Conservation (phyloP, 805 yeast species). For the Saccharomycopsis fibuligera region DNA sequence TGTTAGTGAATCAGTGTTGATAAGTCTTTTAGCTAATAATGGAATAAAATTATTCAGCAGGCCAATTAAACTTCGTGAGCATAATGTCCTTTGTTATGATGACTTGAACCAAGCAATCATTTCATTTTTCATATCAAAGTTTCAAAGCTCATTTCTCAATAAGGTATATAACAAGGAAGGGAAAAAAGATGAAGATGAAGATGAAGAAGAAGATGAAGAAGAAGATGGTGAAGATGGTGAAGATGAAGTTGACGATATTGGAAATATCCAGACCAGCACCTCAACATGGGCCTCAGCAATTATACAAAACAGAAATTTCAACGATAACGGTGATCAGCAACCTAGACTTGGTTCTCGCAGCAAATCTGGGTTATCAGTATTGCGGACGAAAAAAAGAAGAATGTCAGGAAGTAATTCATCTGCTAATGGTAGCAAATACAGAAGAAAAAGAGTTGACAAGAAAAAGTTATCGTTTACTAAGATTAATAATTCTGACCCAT, state of each 20-base stretch:
- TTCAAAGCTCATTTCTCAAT: slow-evolving; percentile 1
- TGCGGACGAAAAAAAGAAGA: slow-evolving; percentile 1
- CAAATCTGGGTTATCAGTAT: background rate
- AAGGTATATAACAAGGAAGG: slow-evolving; percentile 1
- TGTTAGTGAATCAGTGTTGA: slow-evolving; percentile 12
- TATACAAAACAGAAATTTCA: slow-evolving; percentile 13
- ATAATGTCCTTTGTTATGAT: slow-evolving; percentile 7
- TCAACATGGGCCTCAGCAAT: slow-evolving; percentile 21
- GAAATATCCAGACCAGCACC: slow-evolving; percentile 10
- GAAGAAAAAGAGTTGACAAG: slow-evolving; percentile 14
- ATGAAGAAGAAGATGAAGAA: background rate
- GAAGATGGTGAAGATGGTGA: slow-evolving; percentile 2
- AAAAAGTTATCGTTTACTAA: slow-evolving; percentile 10
- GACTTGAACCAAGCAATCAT: slow-evolving; percentile 7
- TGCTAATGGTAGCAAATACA: background rate
- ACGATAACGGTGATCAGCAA: background rate
- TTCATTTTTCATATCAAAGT: slow-evolving; percentile 7
- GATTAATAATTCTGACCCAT: slow-evolving; percentile 17
- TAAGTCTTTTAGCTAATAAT: slow-evolving; percentile 14
- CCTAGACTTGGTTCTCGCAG: background rate
- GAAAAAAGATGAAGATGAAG: slow-evolving; percentile 4
- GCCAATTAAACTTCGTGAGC: slow-evolving; percentile 12
- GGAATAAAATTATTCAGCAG: slow-evolving; percentile 12
- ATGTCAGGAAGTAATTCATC: slow-evolving; percentile 7
- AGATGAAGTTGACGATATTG: background rate